Conservation (phyloP, 2,329 filamentous ascomycete species). For the Monosporascus sp. region DNA sequence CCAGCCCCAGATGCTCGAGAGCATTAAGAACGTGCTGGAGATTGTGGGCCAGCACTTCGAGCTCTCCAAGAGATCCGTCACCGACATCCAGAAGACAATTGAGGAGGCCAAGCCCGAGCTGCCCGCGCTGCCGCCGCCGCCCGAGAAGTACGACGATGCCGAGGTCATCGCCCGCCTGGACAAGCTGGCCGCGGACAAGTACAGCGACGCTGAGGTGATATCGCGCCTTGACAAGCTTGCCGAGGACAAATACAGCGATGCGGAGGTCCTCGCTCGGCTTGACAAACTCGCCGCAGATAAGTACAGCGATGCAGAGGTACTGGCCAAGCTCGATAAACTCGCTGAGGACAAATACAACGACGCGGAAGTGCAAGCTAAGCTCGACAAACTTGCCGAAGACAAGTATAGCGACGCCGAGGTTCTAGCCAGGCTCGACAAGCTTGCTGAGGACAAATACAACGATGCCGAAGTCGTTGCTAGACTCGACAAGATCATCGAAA, state of each 20-base stretch:
- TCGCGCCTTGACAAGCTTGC: slow-evolving; percentile 25
- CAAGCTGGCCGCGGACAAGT: slow-evolving; percentile 22
- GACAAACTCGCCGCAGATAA: slow-evolving; percentile 17
- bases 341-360: slow-evolving; percentile 1
- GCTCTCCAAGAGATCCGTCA: slow-evolving; percentile 66
- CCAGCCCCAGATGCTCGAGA: slow-evolving; percentile 82
- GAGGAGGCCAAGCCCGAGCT: slow-evolving; percentile 52
- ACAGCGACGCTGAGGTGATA: slow-evolving; percentile 10
- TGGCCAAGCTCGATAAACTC: slow-evolving; percentile 1
- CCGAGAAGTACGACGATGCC: slow-evolving; percentile 62
- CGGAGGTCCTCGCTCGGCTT: slow-evolving; percentile 22
- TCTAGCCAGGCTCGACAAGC: slow-evolving; percentile 16
- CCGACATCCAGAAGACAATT: slow-evolving; percentile 52
- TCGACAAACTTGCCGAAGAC: slow-evolving; percentile 19
- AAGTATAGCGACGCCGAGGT: not conserved
- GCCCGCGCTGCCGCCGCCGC: slow-evolving; percentile 48
- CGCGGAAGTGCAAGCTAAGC: slow-evolving; percentile 3
- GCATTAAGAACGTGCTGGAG: slow-evolving; percentile 77
- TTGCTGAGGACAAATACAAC: slow-evolving; percentile 25
- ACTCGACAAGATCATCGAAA: slow-evolving; percentile 26
- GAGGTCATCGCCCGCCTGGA: slow-evolving; percentile 38
- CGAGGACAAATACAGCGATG: slow-evolving; percentile 28
- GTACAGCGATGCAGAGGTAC: not conserved
- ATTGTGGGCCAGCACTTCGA: slow-evolving; percentile 85
- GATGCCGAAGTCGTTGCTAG: not conserved